These are phyloP conservation scores for Balansia obtecta DNA, from an alignment of 2,329 filamentous ascomycete species.

Conservation along the genomic window DNA sequence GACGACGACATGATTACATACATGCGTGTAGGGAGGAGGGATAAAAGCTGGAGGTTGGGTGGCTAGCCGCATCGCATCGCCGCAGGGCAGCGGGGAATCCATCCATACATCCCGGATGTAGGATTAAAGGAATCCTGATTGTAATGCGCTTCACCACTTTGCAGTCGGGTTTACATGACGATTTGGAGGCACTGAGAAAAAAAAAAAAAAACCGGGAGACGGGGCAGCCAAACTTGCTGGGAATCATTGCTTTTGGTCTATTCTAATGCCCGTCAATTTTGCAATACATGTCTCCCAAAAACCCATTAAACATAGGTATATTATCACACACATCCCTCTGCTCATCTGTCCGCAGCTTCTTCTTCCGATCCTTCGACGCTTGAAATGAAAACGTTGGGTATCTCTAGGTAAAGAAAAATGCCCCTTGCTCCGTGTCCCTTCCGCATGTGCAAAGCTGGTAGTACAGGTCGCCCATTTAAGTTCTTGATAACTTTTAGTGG, in stretches of 20 bases:
- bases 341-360: slow-evolving; percentile 6
- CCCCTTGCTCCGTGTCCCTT: slow-evolving; percentile 14
- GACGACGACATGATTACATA: too few relatives aligned
- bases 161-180: too few relatives aligned
- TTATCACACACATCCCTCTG: slow-evolving; percentile 5
- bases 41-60: too few relatives aligned
- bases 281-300: not conserved
- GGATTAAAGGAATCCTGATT: too few relatives aligned
- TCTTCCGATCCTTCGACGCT: slow-evolving; percentile 5
- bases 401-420: slow-evolving; percentile 23
- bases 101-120: too few relatives aligned
- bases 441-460: slow-evolving; percentile 18
- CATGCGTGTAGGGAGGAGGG: too few relatives aligned
- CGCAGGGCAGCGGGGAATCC: too few relatives aligned
- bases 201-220: not conserved
- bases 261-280: not conserved
- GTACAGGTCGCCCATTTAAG: slow-evolving; percentile 19
- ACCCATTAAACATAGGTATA: slow-evolving; percentile 1
- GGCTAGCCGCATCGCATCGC: too few relatives aligned
- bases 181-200: not conserved
- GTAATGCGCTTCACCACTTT: too few relatives aligned
- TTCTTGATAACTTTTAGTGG: slow-evolving; percentile 3
- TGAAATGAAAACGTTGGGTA: slow-evolving; percentile 18
- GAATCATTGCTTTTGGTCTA: not conserved
- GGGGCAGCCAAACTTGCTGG: not conserved